Conservation (phyloP, 1,284 basidiomycete genomes). For the Retiboletus fuscus region DNA sequence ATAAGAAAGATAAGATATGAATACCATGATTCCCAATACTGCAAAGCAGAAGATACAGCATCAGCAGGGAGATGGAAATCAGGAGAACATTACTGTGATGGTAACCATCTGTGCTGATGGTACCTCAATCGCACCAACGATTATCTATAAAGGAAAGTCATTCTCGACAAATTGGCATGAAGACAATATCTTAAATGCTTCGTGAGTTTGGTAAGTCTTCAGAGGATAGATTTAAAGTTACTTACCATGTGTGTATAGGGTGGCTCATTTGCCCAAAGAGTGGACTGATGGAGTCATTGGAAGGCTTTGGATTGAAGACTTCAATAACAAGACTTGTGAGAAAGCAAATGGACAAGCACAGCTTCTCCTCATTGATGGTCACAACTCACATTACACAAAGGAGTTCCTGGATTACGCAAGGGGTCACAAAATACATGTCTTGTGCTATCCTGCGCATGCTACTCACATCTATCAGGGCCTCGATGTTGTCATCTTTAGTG, state of each 20-base stretch:
- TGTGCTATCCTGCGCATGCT: not conserved
- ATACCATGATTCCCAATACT: too few relatives aligned
- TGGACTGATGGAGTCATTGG: not conserved
- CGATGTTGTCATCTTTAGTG: not conserved
- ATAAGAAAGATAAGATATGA: too few relatives aligned
- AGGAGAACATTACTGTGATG: not conserved
- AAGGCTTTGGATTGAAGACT: not conserved
- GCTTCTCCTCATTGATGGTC: not conserved
- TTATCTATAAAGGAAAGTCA: not conserved
- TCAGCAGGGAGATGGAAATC: not conserved
- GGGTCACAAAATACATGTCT: not conserved
- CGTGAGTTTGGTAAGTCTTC: not conserved
- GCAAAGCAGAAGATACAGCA: not conserved
- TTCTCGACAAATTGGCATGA: not conserved
- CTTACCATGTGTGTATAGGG: not conserved
- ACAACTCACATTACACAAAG: not conserved
- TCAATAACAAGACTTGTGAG: not conserved
- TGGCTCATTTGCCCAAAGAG: not conserved
- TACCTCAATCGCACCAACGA: not conserved
- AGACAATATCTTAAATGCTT: not conserved
- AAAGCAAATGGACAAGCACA: not conserved
- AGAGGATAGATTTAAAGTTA: not conserved
- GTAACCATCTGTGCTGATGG: not conserved
- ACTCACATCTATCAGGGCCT: not conserved
- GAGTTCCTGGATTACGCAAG: not conserved